phyloP scores from a whole-genome alignment of 805 yeast species.

The Saccharomycopsis microspora region DNA sequence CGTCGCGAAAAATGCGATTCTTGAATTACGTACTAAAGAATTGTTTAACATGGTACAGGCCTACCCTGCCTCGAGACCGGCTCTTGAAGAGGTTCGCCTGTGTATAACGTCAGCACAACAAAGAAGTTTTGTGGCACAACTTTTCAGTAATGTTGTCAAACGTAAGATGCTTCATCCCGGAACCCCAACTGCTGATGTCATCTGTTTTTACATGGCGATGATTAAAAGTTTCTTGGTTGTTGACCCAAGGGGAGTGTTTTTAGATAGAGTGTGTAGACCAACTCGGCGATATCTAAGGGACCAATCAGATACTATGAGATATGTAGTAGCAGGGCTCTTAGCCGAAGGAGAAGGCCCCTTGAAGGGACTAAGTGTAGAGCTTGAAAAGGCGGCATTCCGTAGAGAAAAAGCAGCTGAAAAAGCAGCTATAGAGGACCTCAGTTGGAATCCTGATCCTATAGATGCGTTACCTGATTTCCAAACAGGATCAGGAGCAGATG shows the following conservation, averaged over 20 bases:
- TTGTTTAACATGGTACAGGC: slow-evolving; percentile 44
- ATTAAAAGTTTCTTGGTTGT: slow-evolving; percentile 59
- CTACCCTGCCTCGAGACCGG: slow-evolving; percentile 41
- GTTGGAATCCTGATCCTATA: slow-evolving; percentile 80
- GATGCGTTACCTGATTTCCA: slow-evolving; percentile 82
- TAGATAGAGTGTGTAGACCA: slow-evolving; percentile 70
- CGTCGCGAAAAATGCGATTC: slow-evolving; percentile 12
- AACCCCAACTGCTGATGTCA: slow-evolving; percentile 61
- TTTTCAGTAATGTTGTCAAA: slow-evolving; percentile 35
- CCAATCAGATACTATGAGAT: slow-evolving; percentile 60
- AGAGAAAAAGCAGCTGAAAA: slow-evolving; percentile 11
- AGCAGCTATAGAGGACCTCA: slow-evolving; percentile 28
- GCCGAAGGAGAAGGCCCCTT: slow-evolving; percentile 30
- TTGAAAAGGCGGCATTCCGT: slow-evolving; percentile 25
- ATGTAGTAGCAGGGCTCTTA: slow-evolving; percentile 62
- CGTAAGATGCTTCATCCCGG: slow-evolving; percentile 63
- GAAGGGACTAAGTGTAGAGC: slow-evolving; percentile 42
- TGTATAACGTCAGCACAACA: slow-evolving; percentile 39
- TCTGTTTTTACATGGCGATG: slow-evolving; percentile 57
- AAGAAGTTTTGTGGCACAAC: slow-evolving; percentile 37
- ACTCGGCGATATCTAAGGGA: slow-evolving; percentile 61
- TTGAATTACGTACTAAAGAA: slow-evolving; percentile 40
- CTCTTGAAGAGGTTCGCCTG: slow-evolving; percentile 45
- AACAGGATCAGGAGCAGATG: slow-evolving; percentile 48
- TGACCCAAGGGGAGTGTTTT: slow-evolving; percentile 80